These are phyloP conservation scores for Stylosanthes scabra DNA, from an alignment of 331 rosid species.

Conservation along the genomic window DNA sequence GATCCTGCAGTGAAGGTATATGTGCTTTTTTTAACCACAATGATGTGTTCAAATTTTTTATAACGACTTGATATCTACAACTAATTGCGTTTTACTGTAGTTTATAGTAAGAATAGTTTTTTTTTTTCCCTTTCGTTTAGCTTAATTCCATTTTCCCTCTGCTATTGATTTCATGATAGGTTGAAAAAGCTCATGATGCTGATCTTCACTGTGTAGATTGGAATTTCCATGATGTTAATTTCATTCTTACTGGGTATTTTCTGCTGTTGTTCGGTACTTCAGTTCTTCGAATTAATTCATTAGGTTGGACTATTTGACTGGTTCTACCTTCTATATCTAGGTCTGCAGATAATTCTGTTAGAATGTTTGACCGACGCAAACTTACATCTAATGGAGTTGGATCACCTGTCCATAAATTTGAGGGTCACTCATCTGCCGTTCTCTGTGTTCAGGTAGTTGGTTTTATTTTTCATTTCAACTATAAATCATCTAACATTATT, in stretches of 20 bases:
- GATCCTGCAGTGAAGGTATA: constrained; percentile 88
- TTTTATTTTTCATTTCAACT: not conserved
- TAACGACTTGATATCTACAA: constrained; percentile 15
- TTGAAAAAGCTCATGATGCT: constrained; percentile 95
- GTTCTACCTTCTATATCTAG: constrained; percentile 47
- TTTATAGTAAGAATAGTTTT: too few species aligned
- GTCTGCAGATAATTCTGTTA: constrained; percentile 95
- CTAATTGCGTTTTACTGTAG: too few species aligned
- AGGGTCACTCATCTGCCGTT: constrained; percentile 97
- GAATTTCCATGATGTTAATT: constrained; percentile 94
- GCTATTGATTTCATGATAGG: constrained; percentile 65
- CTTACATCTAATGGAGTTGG: constrained; percentile 90
- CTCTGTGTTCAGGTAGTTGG: constrained; percentile 93
- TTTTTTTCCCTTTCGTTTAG: not conserved
- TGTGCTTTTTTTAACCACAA: constrained; percentile 17
- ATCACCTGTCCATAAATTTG: constrained; percentile 89
- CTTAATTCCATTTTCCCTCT: constrained; percentile 5
- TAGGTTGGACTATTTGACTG: constrained; percentile 31
- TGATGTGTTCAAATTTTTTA: constrained; percentile 1
- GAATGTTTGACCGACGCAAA: constrained; percentile 96
- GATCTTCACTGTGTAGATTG: constrained; percentile 99
- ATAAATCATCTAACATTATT: not conserved
- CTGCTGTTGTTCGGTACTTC: constrained; percentile 25
- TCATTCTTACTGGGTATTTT: constrained; percentile 92
- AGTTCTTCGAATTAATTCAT: constrained; percentile 19